phyloP scores from a whole-genome alignment of 176 grass and related monocot species.

The Coix lacrymajobi region DNA sequence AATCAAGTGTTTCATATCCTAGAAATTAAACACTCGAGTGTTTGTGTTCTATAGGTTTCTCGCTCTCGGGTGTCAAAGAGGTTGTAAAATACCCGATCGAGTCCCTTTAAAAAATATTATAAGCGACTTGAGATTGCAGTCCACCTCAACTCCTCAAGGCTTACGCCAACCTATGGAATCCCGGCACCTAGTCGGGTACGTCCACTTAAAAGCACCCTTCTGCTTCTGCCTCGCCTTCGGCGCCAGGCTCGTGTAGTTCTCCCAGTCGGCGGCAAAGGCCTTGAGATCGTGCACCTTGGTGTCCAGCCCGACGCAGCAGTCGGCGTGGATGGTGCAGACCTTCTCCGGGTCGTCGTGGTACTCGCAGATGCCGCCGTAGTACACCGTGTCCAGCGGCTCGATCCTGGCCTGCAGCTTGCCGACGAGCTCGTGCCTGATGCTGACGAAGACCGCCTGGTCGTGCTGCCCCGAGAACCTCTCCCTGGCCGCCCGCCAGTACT shows the following conservation, averaged over 20 bases:
- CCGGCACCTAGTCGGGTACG: background rate
- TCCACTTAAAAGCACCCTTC: background rate
- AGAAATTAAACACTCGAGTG: too few relatives aligned
- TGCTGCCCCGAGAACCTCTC: background rate
- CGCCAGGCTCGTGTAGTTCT: conserved; percentile 15
- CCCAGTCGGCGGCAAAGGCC: conserved; percentile 25
- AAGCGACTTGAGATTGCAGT: background rate
- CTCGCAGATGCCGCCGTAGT: conserved; percentile 28
- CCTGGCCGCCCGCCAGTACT: conserved; percentile 34
- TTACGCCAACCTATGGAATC: background rate
- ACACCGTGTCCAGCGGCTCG: conserved; percentile 30
- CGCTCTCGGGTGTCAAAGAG: too few relatives aligned
- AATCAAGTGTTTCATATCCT: too few relatives aligned
- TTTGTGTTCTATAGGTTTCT: too few relatives aligned
- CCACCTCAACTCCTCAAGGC: background rate
- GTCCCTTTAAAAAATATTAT: too few relatives aligned
- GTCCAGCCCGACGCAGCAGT: conserved; percentile 18
- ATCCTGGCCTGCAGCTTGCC: conserved; percentile 1
- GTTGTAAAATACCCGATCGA: too few relatives aligned
- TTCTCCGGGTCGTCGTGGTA: conserved; percentile 8
- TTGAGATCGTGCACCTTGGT: conserved; percentile 33
- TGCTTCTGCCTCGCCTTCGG: background rate
- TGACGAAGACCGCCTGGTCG: conserved; percentile 35
- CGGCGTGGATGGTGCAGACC: conserved; percentile 40
- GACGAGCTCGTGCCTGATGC: conserved; percentile 22